Base-by-base conservation (phyloP, 345 rosid genomes). In the Eucalyptus globulus region DNA sequence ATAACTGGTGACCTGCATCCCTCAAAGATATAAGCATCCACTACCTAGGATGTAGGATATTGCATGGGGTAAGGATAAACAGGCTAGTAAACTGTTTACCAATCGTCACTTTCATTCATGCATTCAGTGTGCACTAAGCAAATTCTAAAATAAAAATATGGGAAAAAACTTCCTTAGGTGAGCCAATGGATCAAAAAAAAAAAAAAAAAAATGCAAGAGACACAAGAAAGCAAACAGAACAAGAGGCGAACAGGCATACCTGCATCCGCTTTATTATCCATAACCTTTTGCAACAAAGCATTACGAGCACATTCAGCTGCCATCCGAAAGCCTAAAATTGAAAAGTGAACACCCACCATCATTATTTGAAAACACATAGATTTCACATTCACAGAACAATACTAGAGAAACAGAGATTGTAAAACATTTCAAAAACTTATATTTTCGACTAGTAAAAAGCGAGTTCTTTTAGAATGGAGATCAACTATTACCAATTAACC, bases 281-380 rank as follows among this genome's bases (percentile, higher is more conserved):
- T 91, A 27, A 95, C 98, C 91, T 93, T 95, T 91, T 89, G 91
- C 92, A 95, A 90, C 91, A 98, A 88, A 85, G 98, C 98, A 91
- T 93, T 89, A 72, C 94, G 95, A 88, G 99, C 99, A 92, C 99
- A 96, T 91, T 98, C 98, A 27, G 98, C 95, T 40, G 99, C 99
- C 99, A 98, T 96, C 76, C 98, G 93, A 72, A 89, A 98, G 88
- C 99, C 99, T 97, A 76, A 76, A 40, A 40, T 76, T 91, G 19
- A 54, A 92, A 88, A 91, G 90, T 76, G 60, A 93, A 53, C 87
- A 43, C 22, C 49, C 14, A 76, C 45, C 83, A 37, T 72, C 43
- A 72, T 72, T 37, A 72, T 19, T 37, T 21, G 45, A 72, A 40
- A 40, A 72, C 3, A 72, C 83, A 72, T 11, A 67, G 26, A 21